phyloP scores from a whole-genome alignment of 139 green algal genomes.

The Volvox reticuliferus region DNA sequence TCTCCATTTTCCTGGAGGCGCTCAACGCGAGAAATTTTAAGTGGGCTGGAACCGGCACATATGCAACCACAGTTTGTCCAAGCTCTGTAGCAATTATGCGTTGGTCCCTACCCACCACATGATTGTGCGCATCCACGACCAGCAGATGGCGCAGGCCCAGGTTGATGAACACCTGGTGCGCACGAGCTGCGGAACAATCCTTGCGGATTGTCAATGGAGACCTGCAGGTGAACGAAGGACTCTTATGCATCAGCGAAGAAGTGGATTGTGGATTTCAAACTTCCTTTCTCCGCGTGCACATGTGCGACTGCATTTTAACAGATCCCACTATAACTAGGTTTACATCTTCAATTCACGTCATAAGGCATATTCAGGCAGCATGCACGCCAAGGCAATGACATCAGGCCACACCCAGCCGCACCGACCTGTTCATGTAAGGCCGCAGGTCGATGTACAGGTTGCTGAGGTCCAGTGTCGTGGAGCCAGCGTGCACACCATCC shows the following conservation, averaged over 20 bases:
- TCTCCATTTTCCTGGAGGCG: no score
- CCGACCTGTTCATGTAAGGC: constrained; percentile 88
- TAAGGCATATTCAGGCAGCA: no score
- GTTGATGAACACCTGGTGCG: constrained; percentile 84
- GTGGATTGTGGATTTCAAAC: not conserved
- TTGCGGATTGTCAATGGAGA: constrained; percentile 68
- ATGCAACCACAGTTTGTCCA: no score
- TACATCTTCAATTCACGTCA: no score
- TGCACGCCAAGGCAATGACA: no score
- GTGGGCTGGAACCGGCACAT: no score
- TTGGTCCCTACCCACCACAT: constrained; percentile 60
- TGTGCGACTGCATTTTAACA: no score
- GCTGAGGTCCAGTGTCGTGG: constrained; percentile 36
- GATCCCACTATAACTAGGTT: no score
- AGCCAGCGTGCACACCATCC: constrained; percentile 32
- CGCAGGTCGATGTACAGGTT: constrained; percentile 84
- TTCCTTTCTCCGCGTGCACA: no score
- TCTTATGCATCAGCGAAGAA: not conserved
- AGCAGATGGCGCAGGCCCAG: constrained; percentile 93
- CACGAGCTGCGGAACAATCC: constrained; percentile 66
- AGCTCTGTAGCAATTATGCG: no score
- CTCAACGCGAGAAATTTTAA: no score
- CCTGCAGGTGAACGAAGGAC: not conserved
- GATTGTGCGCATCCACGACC: constrained; percentile 83
- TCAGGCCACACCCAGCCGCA: not conserved